phyloP scores from a whole-genome alignment of 371 early-diverging fungal genomes.

The Syncephalis plumigaleata region DNA sequence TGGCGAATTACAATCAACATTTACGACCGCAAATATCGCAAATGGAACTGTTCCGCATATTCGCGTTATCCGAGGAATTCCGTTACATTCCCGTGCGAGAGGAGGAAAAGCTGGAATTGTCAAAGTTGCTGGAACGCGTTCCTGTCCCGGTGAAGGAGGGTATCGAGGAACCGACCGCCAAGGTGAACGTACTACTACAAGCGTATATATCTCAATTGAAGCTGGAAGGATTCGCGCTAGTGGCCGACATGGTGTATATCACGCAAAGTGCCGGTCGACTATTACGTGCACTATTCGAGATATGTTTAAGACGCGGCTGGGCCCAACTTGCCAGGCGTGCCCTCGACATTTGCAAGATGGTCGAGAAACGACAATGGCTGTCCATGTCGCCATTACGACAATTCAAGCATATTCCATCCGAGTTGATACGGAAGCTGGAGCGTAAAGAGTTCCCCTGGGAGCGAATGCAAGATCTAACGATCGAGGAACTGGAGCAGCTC shows the following conservation, averaged over 20 bases:
- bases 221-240: constrained; percentile 86
- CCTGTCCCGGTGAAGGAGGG: constrained; percentile 88
- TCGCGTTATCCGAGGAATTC: constrained; percentile 86
- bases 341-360: constrained; percentile 84
- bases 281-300: constrained; percentile 91
- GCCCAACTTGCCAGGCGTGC: constrained; percentile 69
- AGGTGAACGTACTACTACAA: constrained; percentile 91
- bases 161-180: constrained; percentile 80
- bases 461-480: constrained; percentile 74
- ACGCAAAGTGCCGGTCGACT: constrained; percentile 91
- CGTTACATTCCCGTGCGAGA: constrained; percentile 88
- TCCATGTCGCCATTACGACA: constrained; percentile 91
- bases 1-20: constrained; percentile 87
- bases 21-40: constrained; percentile 80
- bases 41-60: constrained; percentile 82
- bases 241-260: constrained; percentile 90
- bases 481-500: constrained; percentile 86
- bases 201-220: constrained; percentile 82
- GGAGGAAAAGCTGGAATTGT: constrained; percentile 88
- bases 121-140: constrained; percentile 82
- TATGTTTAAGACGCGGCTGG: constrained; percentile 90
- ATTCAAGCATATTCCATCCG: constrained; percentile 63
- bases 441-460: constrained; percentile 90
- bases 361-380: constrained; percentile 80
- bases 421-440: constrained; percentile 75